Evolutionary conservation across 257 asterid genomes (phyloP).

Genomic region (Lycium barbarum): DNA sequence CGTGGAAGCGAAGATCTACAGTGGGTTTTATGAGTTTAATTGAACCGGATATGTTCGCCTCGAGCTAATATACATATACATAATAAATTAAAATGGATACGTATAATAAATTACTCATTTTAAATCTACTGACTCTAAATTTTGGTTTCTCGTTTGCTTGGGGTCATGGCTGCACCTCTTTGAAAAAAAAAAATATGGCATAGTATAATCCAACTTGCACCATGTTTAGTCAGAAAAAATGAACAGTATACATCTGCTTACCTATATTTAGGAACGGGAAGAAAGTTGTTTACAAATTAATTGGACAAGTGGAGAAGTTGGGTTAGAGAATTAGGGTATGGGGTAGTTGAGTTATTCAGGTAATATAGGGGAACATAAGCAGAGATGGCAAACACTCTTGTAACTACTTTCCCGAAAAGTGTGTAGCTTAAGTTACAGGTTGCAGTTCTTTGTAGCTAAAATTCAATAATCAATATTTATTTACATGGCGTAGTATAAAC

Average conservation of each 20-base stretch:
- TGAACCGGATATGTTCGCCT: too few relatives aligned
- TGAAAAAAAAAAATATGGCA: background rate
- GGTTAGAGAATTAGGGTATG: background rate
- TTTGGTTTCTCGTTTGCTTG: background rate
- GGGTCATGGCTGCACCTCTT: background rate
- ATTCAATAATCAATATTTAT: conserved; percentile 13
- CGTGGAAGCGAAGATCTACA: too few relatives aligned
- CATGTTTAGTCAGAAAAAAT: background rate
- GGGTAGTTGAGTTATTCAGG: background rate
- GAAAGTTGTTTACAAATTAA: conserved; percentile 5
- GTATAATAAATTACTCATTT: too few relatives aligned
- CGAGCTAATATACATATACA: background rate
- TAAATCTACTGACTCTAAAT: background rate
- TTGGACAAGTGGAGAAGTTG: background rate
- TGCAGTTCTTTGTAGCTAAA: background rate
- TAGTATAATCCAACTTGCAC: background rate
- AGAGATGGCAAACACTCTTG: background rate
- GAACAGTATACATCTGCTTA: background rate
- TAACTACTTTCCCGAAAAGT: background rate
- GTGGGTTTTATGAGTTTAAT: too few relatives aligned
- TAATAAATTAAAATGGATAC: too few relatives aligned
- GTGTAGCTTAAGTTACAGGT: background rate
- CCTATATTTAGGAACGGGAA: conserved; percentile 13
- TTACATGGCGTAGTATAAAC: background rate
- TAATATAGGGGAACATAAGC: background rate